Conservation (phyloP, 2,329 filamentous ascomycete genomes). For the Ceratocystis diversiconidia region DNA sequence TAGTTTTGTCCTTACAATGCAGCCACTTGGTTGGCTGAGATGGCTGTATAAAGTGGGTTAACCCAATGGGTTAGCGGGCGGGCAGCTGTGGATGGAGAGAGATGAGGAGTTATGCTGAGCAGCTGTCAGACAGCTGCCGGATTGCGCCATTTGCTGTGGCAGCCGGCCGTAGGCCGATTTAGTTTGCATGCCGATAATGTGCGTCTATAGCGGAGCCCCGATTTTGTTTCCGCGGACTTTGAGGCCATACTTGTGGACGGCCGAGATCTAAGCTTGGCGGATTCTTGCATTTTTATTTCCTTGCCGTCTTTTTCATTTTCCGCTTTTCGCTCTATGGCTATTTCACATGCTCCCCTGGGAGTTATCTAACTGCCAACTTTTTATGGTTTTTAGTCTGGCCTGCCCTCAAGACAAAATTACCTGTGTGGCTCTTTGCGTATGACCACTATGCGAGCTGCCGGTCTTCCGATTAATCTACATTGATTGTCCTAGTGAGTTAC, state of each 20-base stretch:
- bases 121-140: background rate
- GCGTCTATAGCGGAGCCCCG: background rate
- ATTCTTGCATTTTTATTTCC: background rate
- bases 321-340: too few relatives aligned
- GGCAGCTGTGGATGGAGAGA: background rate
- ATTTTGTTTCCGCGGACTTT: slow-evolving; percentile 2
- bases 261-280: background rate
- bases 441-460: too few relatives aligned
- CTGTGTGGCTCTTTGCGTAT: too few relatives aligned
- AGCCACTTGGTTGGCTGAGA: background rate
- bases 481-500: background rate
- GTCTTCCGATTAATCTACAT: background rate
- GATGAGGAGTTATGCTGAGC: background rate
- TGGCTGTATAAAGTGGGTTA: background rate
- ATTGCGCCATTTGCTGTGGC: too few relatives aligned
- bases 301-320: background rate
- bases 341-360: too few relatives aligned
- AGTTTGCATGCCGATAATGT: background rate
- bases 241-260: background rate
- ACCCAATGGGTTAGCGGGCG: background rate
- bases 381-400: too few relatives aligned
- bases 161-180: background rate
- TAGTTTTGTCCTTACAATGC: background rate
- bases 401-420: too few relatives aligned
- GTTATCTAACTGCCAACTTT: too few relatives aligned